Conservation (phyloP, 2,329 filamentous ascomycete species). For the Ophiostoma quercus region DNA sequence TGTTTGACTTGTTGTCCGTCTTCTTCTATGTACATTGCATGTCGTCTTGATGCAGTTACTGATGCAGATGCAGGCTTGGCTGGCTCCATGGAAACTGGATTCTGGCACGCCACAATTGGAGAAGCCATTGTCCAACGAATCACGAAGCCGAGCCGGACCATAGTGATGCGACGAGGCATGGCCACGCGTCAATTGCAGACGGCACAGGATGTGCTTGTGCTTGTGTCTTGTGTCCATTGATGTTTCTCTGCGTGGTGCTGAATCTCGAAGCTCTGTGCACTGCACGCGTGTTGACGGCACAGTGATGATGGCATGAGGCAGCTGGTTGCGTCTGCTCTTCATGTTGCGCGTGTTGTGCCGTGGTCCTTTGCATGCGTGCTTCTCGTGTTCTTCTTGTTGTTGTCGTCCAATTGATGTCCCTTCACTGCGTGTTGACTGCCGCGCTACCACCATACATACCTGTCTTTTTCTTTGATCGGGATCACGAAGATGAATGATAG, state of each 20-base stretch:
- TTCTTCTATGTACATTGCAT: not conserved
- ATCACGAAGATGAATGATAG: not conserved
- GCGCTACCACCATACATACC: not conserved
- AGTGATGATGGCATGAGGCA: not conserved
- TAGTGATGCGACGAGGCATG: not conserved
- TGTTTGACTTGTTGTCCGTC: not conserved
- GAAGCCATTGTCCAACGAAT: not conserved
- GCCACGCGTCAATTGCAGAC: not conserved
- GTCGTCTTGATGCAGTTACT: not conserved
- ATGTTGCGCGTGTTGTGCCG: not conserved
- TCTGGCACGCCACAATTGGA: not conserved
- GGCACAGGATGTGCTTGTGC: not conserved
- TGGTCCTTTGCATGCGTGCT: not conserved
- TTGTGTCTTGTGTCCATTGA: not conserved
- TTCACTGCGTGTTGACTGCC: not conserved
- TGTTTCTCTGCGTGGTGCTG: not conserved
- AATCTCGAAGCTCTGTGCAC: not conserved
- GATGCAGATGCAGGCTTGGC: not conserved
- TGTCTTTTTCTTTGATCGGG: constrained; percentile 13
- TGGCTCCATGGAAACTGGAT: not conserved
- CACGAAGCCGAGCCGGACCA: not conserved
- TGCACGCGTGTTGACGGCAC: not conserved
- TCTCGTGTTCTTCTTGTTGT: not conserved
- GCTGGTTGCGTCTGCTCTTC: not conserved
- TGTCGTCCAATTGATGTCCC: not conserved